Percentiles rank a stretch among this genome's conserved stretches.
Evolutionary conservation across 176 grass and related monocot species (phyloP).

Genomic region (Zea mays): DNA sequence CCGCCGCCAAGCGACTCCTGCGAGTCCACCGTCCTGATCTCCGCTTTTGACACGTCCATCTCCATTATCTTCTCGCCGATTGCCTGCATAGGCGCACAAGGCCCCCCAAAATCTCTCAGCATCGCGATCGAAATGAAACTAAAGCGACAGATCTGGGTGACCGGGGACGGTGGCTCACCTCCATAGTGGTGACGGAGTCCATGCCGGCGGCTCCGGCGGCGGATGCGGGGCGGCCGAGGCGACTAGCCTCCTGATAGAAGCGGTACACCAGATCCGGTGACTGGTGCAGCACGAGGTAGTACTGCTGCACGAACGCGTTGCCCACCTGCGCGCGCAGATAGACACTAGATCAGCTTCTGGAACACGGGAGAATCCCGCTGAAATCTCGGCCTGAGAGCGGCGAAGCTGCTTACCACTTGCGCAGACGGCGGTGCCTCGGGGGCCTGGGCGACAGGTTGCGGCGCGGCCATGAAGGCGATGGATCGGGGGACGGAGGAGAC

Average conservation of each 20-base stretch:
- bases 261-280: conserved; percentile 76
- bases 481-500: not conserved
- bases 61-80: conserved; percentile 81
- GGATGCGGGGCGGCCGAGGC: conserved; percentile 56
- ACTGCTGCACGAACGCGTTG: conserved; percentile 88
- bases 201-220: conserved; percentile 44
- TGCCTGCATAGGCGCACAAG: conserved; percentile 43
- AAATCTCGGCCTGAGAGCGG: not conserved
- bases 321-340: conserved; percentile 49
- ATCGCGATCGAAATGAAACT: not conserved
- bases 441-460: conserved; percentile 28
- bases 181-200: conserved; percentile 61
- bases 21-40: conserved; percentile 75
- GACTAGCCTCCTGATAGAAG: conserved; percentile 91
- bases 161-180: conserved; percentile 42
- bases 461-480: conserved; percentile 52
- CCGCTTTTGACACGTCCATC: conserved; percentile 69
- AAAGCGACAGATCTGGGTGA: conserved; percentile 28
- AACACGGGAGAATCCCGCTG: not conserved
- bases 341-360: conserved; percentile 23
- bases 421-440: conserved; percentile 50
- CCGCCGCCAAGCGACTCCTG: conserved; percentile 71
- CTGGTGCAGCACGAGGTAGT: conserved; percentile 84
- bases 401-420: conserved; percentile 64
- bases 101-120: conserved; percentile 4